These are phyloP conservation scores for Daldinia grandis DNA, from an alignment of 495 filamentous ascomycete genomes.

Conservation along the genomic window DNA sequence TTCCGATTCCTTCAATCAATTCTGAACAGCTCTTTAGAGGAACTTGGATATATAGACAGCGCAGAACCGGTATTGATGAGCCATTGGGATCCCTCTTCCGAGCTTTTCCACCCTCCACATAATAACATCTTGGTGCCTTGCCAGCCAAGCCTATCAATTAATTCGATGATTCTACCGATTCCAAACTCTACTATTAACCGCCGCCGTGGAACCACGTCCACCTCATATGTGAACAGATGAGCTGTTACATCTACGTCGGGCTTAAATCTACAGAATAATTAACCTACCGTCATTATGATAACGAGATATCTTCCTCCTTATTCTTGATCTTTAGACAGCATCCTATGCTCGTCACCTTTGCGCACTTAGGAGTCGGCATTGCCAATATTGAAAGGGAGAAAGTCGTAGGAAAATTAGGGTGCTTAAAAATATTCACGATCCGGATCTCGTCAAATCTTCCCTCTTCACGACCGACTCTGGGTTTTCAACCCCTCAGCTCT, in stretches of 20 bases:
- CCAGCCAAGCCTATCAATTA: conserved; percentile 24
- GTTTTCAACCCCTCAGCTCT: conserved; percentile 20
- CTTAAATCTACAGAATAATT: conserved; percentile 12
- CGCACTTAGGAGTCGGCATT: background rate
- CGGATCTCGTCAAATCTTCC: conserved; percentile 31
- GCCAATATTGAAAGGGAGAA: background rate
- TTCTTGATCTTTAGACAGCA: conserved; percentile 10
- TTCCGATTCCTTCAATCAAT: conserved; percentile 16
- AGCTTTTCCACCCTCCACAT: background rate
- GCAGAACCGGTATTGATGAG: conserved; percentile 19
- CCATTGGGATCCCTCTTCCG: conserved; percentile 8
- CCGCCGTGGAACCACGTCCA: conserved; percentile 20
- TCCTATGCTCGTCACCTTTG: background rate
- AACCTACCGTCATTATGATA: conserved; percentile 39
- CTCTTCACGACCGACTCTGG: conserved; percentile 14
- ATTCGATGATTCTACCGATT: conserved; percentile 33
- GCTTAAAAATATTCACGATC: conserved; percentile 21
- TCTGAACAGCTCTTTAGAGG: conserved; percentile 9
- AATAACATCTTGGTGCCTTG: background rate
- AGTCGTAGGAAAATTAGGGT: conserved; percentile 6
- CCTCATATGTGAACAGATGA: conserved; percentile 16
- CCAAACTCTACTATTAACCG: conserved; percentile 33
- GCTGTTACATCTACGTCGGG: conserved; percentile 21
- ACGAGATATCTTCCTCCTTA: conserved; percentile 20
- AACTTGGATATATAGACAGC: background rate